Evolutionary conservation across 75 land plant genomes (phyloP), one percentile per base, ranked within the genome.

Genomic region (Sequoia sempervirens): DNA sequence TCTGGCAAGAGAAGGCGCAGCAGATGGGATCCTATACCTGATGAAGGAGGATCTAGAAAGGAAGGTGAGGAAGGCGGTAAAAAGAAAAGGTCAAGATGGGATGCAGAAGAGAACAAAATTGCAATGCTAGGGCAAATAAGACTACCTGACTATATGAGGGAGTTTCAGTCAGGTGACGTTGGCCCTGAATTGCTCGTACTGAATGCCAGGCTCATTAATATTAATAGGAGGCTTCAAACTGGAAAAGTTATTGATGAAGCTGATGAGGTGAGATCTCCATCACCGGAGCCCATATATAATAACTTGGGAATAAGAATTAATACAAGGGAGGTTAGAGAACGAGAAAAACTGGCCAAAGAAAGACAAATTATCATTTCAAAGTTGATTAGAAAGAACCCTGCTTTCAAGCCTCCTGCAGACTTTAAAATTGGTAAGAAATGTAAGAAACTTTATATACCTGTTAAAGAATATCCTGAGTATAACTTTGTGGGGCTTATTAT

Each of bases 371-470:
- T 88, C 70, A 90, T 92, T 34, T 81, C 85, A 34, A 79, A 84
- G 43, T 80, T 92, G 82, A 80, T 90, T 38, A 20, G 81, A 80
- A 88, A 82, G 68, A 85, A 88, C 53, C 88, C 89, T 10, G 45
- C 46, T 1, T 92, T 90, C 83, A 82, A 73, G 28, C 84, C 87
- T 23, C 90, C 90, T 37, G 34, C 83, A 13, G 90, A 85, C 14
- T 28, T 76, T 80, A 86, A 81, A 80, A 86, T 86, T 68, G 61
- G 69, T 26, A 92, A 81, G 85, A 82, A 81, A 15, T 38, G 41
- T 8, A 92, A 86, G 88, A 92, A 92, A 83, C 85, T 92, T 32
- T 92, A 86, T 50, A 88, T 92, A 41, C 93, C 93, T 1, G 79
- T 83, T 8, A 88, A 86, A 85, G 90, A 92, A 41, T 92, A 90